Conservation (phyloP, 78 protist species). For the Emiliania huxleyi region DNA sequence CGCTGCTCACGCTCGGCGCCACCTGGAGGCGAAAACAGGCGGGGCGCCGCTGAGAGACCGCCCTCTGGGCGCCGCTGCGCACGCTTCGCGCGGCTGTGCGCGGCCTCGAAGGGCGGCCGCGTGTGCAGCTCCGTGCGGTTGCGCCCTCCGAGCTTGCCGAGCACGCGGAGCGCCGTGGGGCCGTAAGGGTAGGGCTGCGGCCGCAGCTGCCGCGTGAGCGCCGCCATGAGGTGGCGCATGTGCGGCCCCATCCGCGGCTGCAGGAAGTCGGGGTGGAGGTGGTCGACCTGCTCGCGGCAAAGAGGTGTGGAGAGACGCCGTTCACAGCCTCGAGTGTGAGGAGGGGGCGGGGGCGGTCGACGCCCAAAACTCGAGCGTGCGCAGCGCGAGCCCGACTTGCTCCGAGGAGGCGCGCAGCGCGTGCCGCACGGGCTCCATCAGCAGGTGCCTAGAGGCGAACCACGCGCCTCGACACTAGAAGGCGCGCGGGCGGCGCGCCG, state of each 20-base stretch:
- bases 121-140: constrained; percentile 57
- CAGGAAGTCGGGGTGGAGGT: constrained; percentile 73
- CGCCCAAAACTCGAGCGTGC: constrained; percentile 79
- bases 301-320: too few species aligned
- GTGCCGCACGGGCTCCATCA: constrained; percentile 75
- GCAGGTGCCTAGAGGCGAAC: too few species aligned
- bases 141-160: constrained; percentile 95
- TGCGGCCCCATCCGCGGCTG: constrained; percentile 66
- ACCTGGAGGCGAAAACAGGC: too few species aligned
- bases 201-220: constrained; percentile 61
- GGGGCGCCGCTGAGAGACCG: too few species aligned
- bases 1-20: too few species aligned
- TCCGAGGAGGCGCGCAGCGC: constrained; percentile 60
- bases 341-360: too few species aligned
- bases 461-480: background rate
- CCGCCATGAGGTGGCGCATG: constrained; percentile 35
- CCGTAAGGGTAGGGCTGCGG: constrained; percentile 74
- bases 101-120: constrained; percentile 28
- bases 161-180: constrained; percentile 72
- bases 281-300: too few species aligned
- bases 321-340: too few species aligned
- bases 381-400: constrained; percentile 55
- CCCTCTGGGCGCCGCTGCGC: background rate
- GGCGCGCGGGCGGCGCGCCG: constrained; percentile 69
- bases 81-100: background rate